Evolutionary conservation across 768 basidiomycete species (phyloP).

Genomic region (Xerocomus brunneocitrinus): DNA sequence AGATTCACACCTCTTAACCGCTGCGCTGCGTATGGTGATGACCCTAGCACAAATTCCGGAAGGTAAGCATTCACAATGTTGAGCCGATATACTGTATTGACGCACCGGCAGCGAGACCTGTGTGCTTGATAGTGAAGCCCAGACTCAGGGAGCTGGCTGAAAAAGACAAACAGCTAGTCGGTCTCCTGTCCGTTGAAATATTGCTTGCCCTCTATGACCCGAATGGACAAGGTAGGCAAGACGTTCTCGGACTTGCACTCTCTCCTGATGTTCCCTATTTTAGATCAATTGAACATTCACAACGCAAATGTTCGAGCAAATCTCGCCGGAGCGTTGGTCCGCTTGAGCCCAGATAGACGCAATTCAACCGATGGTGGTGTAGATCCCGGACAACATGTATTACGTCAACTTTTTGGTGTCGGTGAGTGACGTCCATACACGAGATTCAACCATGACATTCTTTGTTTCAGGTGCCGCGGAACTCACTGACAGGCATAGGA

Average conservation of each 20-base stretch:
- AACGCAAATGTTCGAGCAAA: conserved; percentile 12
- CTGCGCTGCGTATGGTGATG: conserved; percentile 18
- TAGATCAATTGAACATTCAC: conserved; percentile 9
- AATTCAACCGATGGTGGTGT: neutral
- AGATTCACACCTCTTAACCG: conserved; percentile 10
- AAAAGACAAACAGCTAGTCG: conserved; percentile 7
- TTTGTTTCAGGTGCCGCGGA: conserved; percentile 1
- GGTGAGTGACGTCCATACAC: conserved; percentile 4
- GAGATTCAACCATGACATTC: neutral
- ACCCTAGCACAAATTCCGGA: conserved; percentile 15
- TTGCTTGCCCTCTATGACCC: conserved; percentile 10
- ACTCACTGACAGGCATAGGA: conserved; percentile 2
- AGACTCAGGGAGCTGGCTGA: conserved; percentile 14
- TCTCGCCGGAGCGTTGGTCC: conserved; percentile 14
- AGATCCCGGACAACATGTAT: neutral
- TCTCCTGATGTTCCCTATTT: neutral
- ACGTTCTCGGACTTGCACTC: neutral
- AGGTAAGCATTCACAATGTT: conserved; percentile 4
- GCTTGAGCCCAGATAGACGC: neutral
- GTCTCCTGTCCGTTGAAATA: conserved; percentile 20
- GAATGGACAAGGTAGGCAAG: conserved; percentile 1
- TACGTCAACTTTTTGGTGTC: conserved; percentile 16
- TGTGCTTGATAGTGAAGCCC: conserved; percentile 7
- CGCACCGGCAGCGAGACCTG: neutral
- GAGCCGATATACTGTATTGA: neutral